Evolutionary conservation across 352 stramenopile species (phyloP).

Genomic region (Blastocystis sp.): DNA sequence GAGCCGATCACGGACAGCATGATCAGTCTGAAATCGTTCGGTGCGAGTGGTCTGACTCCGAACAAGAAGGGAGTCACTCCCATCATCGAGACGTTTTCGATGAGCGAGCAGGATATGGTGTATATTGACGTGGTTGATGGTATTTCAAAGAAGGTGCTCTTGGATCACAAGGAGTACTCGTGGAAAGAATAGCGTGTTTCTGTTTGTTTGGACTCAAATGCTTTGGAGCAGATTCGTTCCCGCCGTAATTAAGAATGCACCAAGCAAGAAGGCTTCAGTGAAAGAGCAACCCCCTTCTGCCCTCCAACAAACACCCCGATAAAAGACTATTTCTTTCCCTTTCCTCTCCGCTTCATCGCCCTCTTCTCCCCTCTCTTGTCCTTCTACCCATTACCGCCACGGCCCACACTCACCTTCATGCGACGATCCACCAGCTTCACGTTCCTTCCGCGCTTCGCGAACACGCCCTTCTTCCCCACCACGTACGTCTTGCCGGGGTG

Average conservation of each 20-base stretch:
- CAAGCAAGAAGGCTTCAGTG: no score
- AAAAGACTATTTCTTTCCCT: not conserved
- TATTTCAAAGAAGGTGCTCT: not conserved
- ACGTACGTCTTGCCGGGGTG: conserved; percentile 94
- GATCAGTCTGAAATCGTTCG: not conserved
- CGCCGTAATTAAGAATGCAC: no score
- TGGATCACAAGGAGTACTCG: no score
- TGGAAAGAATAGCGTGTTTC: no score
- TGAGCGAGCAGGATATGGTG: not conserved
- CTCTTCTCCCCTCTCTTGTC: conserved; percentile 74
- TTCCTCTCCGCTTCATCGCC: conserved; percentile 76
- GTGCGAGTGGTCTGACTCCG: not conserved
- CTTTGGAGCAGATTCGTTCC: no score
- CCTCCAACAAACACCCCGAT: conserved; percentile 44
- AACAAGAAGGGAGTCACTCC: not conserved
- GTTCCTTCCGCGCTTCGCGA: conserved; percentile 78
- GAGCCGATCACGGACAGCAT: not conserved
- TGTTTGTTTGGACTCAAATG: no score
- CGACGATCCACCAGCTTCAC: conserved; percentile 95
- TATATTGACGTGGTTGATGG: not conserved
- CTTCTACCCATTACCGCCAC: not conserved
- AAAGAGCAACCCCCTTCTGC: no score
- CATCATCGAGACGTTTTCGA: not conserved
- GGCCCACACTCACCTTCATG: conserved; percentile 90
- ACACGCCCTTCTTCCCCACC: conserved; percentile 81